Conservation (phyloP, 2,329 filamentous ascomycete genomes). For the Cladosporium phlei region DNA sequence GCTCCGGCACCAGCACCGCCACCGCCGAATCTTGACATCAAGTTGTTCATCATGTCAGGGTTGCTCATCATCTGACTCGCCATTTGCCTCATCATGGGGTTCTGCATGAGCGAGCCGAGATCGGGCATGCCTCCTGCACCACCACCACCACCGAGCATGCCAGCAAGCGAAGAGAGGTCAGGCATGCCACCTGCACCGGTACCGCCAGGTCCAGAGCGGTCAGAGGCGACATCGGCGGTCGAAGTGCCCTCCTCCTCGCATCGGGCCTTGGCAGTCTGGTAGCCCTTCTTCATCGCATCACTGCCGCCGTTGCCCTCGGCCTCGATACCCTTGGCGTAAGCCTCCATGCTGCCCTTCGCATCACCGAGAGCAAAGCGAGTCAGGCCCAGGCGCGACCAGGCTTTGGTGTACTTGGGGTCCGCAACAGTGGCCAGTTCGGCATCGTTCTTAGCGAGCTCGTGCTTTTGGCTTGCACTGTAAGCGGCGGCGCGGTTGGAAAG, state of each 20-base stretch:
- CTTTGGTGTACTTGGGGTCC: conserved; percentile 93
- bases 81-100: conserved; percentile 98
- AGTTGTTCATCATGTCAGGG: conserved; percentile 80
- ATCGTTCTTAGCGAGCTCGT: conserved; percentile 77
- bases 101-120: conserved; percentile 81
- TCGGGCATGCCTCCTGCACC: conserved; percentile 81
- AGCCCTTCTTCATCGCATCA: conserved; percentile 96
- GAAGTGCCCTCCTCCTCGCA: conserved; percentile 69
- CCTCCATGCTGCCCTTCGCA: conserved; percentile 86
- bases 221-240: neutral
- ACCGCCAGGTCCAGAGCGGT: conserved; percentile 4
- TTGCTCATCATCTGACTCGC: conserved; percentile 97
- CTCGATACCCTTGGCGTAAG: conserved; percentile 88
- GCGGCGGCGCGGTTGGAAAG: conserved; percentile 96
- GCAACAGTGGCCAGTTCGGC: conserved; percentile 84
- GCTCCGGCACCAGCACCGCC: conserved; percentile 34
- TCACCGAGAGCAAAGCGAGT: conserved; percentile 90
- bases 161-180: conserved; percentile 37
- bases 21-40: conserved; percentile 82
- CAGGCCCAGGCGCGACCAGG: conserved; percentile 88
- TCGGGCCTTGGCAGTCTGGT: conserved; percentile 83
- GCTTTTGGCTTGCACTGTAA: conserved; percentile 77
- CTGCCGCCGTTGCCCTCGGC: conserved; percentile 90
- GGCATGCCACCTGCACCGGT: conserved; percentile 38
- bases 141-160: conserved; percentile 53